phyloP scores from a whole-genome alignment of 306 rosid genomes.

The Prunus campanulata region DNA sequence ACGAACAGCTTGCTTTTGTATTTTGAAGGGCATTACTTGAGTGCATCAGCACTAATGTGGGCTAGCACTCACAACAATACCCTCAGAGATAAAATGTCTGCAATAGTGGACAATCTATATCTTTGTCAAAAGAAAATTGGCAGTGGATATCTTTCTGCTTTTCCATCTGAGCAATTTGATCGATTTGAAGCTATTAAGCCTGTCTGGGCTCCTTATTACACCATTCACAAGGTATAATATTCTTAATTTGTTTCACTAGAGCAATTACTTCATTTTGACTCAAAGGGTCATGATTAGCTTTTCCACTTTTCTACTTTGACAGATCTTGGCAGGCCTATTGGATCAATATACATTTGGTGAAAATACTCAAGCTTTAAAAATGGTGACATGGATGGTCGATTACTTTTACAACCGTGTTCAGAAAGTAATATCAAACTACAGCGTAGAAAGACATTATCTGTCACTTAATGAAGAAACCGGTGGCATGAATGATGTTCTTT shows the following conservation, averaged over 20 bases:
- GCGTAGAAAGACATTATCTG: conserved; percentile 53
- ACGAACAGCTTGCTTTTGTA: conserved; percentile 29
- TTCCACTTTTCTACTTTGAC: conserved; percentile 23
- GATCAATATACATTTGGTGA: conserved; percentile 74
- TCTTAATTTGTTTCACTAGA: background rate
- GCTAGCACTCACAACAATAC: conserved; percentile 63
- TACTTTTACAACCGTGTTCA: conserved; percentile 81
- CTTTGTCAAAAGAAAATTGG: conserved; percentile 74
- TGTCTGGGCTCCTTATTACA: conserved; percentile 98
- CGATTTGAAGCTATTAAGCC: conserved; percentile 49
- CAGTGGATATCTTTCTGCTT: conserved; percentile 88
- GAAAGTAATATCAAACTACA: conserved; percentile 55
- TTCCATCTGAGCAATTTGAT: conserved; percentile 72
- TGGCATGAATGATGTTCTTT: conserved; percentile 98
- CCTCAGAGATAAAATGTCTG: conserved; percentile 59
- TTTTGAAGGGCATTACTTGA: conserved; percentile 85
- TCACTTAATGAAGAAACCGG: conserved; percentile 84
- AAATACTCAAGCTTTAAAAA: conserved; percentile 58
- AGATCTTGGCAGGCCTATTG: conserved; percentile 85
- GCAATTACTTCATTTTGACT: conserved; percentile 13
- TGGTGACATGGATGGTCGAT: conserved; percentile 77
- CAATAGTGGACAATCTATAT: conserved; percentile 48
- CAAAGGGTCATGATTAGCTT: background rate
- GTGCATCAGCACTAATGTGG: conserved; percentile 89
- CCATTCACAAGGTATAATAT: conserved; percentile 82